A percentile compares a stretch with the other conserved stretches of the same genome.
Conservation (phyloP, 495 filamentous ascomycete genomes). For the Pseudoneurospora amorphoporcata region DNA sequence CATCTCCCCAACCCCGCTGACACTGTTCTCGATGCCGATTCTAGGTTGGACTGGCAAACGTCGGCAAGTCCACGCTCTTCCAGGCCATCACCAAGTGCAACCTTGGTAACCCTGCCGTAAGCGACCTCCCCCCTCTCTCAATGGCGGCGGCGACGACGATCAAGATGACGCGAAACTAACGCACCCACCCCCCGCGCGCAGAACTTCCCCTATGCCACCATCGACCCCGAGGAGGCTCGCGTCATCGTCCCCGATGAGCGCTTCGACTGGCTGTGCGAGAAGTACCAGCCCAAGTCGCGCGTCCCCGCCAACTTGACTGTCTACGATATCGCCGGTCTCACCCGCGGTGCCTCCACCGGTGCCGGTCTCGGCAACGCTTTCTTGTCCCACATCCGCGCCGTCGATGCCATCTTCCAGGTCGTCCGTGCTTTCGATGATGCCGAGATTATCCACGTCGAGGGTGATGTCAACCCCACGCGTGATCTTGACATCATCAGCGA, state of each 20-base stretch:
- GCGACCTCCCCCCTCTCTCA: slow-evolving; percentile 18
- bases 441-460: slow-evolving; percentile 99
- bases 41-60: slow-evolving; percentile 96
- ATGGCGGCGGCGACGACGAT: slow-evolving; percentile 2
- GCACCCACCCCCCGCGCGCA: slow-evolving; percentile 15
- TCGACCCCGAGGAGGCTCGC: slow-evolving; percentile 95
- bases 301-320: slow-evolving; percentile 97
- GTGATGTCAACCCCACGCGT: slow-evolving; percentile 88
- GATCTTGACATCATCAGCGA: slow-evolving; percentile 96
- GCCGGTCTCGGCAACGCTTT: slow-evolving; percentile 97
- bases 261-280: slow-evolving; percentile 89
- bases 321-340: slow-evolving; percentile 98
- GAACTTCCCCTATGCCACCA: slow-evolving; percentile 99
- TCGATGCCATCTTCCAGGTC: slow-evolving; percentile 99
- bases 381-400: slow-evolving; percentile 96
- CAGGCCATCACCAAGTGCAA: slow-evolving; percentile 98
- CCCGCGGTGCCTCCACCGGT: slow-evolving; percentile 90
- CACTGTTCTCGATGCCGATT: slow-evolving; percentile 11
- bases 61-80: slow-evolving; percentile 99
- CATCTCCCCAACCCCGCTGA: slow-evolving; percentile 16
- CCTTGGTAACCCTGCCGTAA: slow-evolving; percentile 91
- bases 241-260: slow-evolving; percentile 96
- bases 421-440: slow-evolving; percentile 98
- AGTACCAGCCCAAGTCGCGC: slow-evolving; percentile 92
- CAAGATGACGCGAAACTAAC: slow-evolving; percentile 15